A percentile compares a stretch with the other conserved stretches of the same genome.
These are phyloP conservation scores for Ogataea hybrid DNA, from an alignment of 1,139 yeast species.

Conservation along the genomic window DNA sequence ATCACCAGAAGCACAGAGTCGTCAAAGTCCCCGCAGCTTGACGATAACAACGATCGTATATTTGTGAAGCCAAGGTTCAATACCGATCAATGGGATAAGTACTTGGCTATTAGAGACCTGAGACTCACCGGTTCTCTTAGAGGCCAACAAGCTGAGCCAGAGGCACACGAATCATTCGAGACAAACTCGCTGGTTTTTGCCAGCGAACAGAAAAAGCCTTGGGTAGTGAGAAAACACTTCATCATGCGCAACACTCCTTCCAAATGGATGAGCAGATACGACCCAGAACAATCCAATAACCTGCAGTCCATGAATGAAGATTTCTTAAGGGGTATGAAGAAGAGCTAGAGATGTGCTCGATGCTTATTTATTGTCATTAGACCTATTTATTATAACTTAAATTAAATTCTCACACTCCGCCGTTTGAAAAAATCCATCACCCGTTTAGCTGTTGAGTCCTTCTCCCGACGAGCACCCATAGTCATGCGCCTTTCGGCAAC, in stretches of 20 bases:
- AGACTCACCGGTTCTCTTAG: conserved; percentile 72
- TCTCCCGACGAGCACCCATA: conserved; percentile 26
- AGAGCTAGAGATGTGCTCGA: conserved; percentile 14
- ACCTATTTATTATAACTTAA: conserved; percentile 3
- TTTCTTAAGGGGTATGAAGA: conserved; percentile 44
- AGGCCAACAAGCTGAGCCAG: conserved; percentile 64
- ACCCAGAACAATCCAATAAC: conserved; percentile 47
- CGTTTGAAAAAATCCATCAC: conserved; percentile 82
- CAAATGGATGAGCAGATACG: conserved; percentile 34
- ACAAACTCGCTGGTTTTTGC: conserved; percentile 43
- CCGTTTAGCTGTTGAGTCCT: conserved; percentile 71
- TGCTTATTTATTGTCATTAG: conserved; percentile 13
- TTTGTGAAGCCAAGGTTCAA: conserved; percentile 47
- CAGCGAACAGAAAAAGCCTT: conserved; percentile 31
- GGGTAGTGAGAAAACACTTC: conserved; percentile 36
- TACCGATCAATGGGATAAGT: conserved; percentile 57
- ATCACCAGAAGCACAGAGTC: conserved; percentile 31
- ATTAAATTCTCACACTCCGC: conserved; percentile 59
- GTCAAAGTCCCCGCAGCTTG: conserved; percentile 24
- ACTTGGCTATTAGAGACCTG: conserved; percentile 60
- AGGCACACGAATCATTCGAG: conserved; percentile 73
- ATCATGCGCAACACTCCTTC: conserved; percentile 37
- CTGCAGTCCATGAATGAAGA: conserved; percentile 58
- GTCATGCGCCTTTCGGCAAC: conserved; percentile 19
- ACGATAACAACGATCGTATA: conserved; percentile 24